A percentile compares a stretch with the other conserved stretches of the same genome.
Evolutionary conservation across 257 asterid species (phyloP).

Genomic region (Forsythia viridissima): DNA sequence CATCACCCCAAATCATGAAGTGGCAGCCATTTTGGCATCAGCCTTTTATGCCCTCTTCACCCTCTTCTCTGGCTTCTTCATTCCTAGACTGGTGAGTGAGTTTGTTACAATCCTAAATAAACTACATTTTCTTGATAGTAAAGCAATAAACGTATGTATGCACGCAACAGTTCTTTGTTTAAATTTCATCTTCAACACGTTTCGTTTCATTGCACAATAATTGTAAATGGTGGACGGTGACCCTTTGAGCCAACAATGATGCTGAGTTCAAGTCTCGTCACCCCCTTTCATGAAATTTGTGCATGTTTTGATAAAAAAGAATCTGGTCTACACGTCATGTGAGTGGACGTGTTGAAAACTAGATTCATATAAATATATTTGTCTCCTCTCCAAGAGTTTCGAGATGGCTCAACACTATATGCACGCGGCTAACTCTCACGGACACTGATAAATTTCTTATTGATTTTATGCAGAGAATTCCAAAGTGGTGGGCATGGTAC

Average conservation of each 20-base stretch:
- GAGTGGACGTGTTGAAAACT: neutral
- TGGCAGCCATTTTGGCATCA: slow-evolving; percentile 47
- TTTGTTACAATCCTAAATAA: neutral
- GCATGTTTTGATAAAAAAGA: neutral
- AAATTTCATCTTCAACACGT: too few species aligned
- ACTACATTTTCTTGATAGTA: neutral
- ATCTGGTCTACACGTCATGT: too few species aligned
- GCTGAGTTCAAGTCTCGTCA: too few species aligned
- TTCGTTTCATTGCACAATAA: neutral
- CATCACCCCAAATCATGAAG: slow-evolving; percentile 53
- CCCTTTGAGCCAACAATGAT: neutral
- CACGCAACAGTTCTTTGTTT: too few species aligned
- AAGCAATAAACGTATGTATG: too few species aligned
- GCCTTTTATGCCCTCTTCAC: slow-evolving; percentile 56
- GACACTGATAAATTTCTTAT: neutral
- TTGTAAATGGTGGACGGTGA: neutral
- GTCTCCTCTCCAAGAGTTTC: too few species aligned
- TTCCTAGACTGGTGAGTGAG: slow-evolving; percentile 57
- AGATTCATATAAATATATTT: too few species aligned
- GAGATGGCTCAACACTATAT: too few species aligned
- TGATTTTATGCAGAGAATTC: slow-evolving; percentile 51
- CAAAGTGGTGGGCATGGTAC: slow-evolving; percentile 81
- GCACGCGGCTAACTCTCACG: too few species aligned
- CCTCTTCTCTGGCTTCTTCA: slow-evolving; percentile 63
- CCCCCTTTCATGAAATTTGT: neutral